These are phyloP conservation scores for Termitomyces sp. DNA, from an alignment of 768 basidiomycete genomes.

Conservation along the genomic window DNA sequence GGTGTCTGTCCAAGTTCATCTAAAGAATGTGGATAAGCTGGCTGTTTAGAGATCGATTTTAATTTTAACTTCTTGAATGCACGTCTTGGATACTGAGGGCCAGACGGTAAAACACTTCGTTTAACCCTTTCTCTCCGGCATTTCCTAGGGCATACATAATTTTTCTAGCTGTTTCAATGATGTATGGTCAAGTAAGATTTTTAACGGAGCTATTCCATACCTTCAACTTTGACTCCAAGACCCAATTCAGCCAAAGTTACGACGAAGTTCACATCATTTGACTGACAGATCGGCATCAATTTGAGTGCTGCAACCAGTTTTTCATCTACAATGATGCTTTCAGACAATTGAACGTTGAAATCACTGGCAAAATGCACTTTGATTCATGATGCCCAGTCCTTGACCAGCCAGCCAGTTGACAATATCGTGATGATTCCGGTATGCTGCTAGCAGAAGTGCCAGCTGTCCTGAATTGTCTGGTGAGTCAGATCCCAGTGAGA, in stretches of 20 bases:
- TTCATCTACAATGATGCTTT: neutral
- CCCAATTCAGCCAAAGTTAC: neutral
- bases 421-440: neutral
- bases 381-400: neutral
- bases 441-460: neutral
- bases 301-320: neutral
- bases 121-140: no score
- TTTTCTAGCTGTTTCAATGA: neutral
- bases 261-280: neutral
- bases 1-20: neutral
- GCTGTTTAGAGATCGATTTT: neutral
- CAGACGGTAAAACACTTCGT: neutral
- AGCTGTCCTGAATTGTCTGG: neutral
- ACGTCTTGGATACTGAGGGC: neutral
- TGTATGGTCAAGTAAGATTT: neutral
- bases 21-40: neutral
- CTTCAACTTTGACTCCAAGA: neutral
- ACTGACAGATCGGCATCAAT: neutral
- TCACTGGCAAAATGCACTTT: neutral
- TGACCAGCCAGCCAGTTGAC: neutral
- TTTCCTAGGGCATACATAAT: neutral
- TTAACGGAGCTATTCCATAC: neutral
- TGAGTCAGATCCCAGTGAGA: neutral
- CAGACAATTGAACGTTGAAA: neutral
- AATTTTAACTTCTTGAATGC: neutral